Evolutionary conservation across 2,329 filamentous ascomycete genomes (phyloP).

Genomic region (Cladophialophora bantiana): DNA sequence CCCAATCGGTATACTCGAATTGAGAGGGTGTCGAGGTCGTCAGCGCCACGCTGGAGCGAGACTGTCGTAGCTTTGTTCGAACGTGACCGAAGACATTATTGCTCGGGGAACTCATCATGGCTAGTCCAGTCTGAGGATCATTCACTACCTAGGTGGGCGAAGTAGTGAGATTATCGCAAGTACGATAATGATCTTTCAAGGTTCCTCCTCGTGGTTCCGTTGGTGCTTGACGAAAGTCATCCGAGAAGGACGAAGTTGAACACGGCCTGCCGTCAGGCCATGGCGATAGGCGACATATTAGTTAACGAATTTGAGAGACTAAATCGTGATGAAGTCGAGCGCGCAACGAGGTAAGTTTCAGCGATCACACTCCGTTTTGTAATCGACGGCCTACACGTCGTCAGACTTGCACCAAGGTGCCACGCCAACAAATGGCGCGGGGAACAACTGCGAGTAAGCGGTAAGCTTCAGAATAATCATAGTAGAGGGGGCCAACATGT

Average conservation of each 20-base stretch:
- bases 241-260: background rate
- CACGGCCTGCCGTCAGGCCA: conserved; percentile 1
- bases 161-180: background rate
- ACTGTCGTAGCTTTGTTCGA: conserved; percentile 32
- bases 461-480: conserved; percentile 23
- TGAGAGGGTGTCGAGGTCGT: background rate
- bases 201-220: background rate
- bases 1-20: conserved; percentile 18
- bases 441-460: conserved; percentile 14
- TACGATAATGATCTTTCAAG: background rate
- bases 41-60: conserved; percentile 23
- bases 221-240: background rate
- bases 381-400: conserved; percentile 2
- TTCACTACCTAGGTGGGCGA: background rate
- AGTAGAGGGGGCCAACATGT: conserved; percentile 17
- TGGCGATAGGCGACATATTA: conserved; percentile 6
- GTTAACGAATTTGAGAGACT: background rate
- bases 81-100: conserved; percentile 27
- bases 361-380: conserved; percentile 2
- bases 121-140: background rate
- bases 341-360: background rate
- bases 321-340: background rate
- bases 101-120: conserved; percentile 18
- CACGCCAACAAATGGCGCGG: conserved; percentile 4
- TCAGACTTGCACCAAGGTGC: conserved; percentile 11